Evolutionary conservation across 139 green algal genomes (phyloP).

Genomic region (Auxenochlorella pyrenoidosa): DNA sequence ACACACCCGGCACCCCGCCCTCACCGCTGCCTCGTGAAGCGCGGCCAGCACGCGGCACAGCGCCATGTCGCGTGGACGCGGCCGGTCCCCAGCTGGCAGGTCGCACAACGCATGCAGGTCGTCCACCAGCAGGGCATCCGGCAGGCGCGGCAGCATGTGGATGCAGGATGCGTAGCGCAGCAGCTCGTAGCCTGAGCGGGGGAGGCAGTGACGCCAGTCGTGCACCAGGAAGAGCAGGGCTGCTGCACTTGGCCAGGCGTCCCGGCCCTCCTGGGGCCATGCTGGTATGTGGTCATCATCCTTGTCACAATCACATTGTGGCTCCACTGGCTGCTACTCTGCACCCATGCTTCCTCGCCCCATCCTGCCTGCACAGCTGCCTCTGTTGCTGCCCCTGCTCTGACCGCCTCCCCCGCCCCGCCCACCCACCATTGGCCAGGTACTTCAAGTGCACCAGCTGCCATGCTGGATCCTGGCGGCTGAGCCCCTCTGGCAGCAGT

Average conservation of each 20-base stretch:
- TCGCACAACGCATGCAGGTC: slow-evolving; percentile 7
- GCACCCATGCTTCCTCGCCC: neutral
- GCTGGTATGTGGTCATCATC: too few species aligned
- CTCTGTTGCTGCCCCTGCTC: neutral
- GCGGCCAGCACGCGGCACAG: slow-evolving; percentile 23
- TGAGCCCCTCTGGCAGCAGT: slow-evolving; percentile 29
- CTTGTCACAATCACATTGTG: too few species aligned
- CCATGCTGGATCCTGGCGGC: slow-evolving; percentile 18
- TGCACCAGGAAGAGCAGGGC: neutral
- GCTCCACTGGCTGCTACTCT: neutral
- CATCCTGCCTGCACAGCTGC: neutral
- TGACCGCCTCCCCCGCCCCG: neutral
- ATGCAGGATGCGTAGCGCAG: slow-evolving; percentile 27
- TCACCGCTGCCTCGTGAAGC: slow-evolving; percentile 31
- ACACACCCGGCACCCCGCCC: neutral
- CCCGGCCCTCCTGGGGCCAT: too few species aligned
- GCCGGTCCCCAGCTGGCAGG: slow-evolving; percentile 17
- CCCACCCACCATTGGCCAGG: slow-evolving; percentile 20
- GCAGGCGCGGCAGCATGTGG: neutral
- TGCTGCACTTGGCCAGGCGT: too few species aligned
- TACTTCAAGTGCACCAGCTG: slow-evolving; percentile 37
- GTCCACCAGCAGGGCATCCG: slow-evolving; percentile 22
- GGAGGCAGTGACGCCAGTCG: neutral
- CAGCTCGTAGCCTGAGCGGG: slow-evolving; percentile 23
- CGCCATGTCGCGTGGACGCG: slow-evolving; percentile 31